Conservation (phyloP, 1,139 yeast genomes). For the Kluyveromyces sp. region DNA sequence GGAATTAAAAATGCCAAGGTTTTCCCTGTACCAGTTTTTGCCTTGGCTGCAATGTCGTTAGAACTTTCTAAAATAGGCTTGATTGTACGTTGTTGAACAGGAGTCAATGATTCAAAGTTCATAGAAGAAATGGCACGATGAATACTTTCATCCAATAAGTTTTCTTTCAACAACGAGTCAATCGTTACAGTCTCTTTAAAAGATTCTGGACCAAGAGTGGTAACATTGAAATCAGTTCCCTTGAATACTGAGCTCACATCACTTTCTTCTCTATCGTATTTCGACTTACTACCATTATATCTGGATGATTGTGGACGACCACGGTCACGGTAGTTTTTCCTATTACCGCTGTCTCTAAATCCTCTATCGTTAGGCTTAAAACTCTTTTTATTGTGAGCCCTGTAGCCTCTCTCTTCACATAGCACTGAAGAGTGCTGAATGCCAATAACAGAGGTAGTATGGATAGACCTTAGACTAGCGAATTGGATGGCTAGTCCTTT, state of each 20-base stretch:
- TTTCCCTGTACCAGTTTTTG: constrained; percentile 94
- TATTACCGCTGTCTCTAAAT: no score
- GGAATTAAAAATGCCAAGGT: constrained; percentile 86
- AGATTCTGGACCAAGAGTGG: constrained; percentile 4
- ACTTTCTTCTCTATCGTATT: constrained; percentile 7
- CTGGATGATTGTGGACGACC: background rate
- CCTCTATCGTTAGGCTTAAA: no score
- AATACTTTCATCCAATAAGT: constrained; percentile 17
- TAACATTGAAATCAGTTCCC: constrained; percentile 1
- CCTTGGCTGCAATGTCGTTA: constrained; percentile 71
- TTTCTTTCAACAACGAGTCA: constrained; percentile 21
- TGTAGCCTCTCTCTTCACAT: no score
- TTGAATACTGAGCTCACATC: background rate
- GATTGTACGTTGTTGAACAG: constrained; percentile 71
- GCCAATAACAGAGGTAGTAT: no score
- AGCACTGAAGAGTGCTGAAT: no score
- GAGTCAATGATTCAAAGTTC: constrained; percentile 50
- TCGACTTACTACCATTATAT: background rate
- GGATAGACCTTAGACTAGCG: no score
- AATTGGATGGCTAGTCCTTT: no score
- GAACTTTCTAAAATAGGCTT: constrained; percentile 53
- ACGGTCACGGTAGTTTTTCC: no score
- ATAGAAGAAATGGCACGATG: constrained; percentile 35
- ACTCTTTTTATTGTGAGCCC: no score
- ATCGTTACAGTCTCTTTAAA: constrained; percentile 16